Conservation (phyloP, 1,284 basidiomycete species). For the Ustilago shanxiensis region DNA sequence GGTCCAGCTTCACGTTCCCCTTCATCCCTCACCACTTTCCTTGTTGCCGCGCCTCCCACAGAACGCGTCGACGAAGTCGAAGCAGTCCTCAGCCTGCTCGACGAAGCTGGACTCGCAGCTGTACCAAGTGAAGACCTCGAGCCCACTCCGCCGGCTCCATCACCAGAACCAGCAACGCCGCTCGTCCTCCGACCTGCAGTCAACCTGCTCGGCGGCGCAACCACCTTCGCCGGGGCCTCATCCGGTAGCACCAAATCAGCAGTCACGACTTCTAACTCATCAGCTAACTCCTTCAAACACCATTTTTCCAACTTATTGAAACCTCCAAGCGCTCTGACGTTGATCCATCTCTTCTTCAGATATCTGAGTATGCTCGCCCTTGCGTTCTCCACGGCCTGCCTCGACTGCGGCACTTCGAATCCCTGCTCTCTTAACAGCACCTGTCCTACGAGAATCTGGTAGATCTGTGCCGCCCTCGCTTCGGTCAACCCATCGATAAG, state of each 20-base stretch:
- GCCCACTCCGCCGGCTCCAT: neutral
- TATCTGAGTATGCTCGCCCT: conserved; percentile 54
- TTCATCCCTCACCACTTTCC: conserved; percentile 12
- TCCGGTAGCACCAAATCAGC: conserved; percentile 54
- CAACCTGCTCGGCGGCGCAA: conserved; percentile 10
- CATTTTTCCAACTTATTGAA: conserved; percentile 85
- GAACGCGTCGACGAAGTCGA: conserved; percentile 10
- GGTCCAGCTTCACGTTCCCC: conserved; percentile 60
- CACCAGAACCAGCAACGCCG: conserved; percentile 10
- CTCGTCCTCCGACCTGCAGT: conserved; percentile 16
- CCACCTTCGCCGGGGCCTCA: conserved; percentile 8
- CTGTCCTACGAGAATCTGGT: conserved; percentile 60
- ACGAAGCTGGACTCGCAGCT: neutral
- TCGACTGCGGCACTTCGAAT: conserved; percentile 19
- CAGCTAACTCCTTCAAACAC: conserved; percentile 85
- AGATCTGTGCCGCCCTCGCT: conserved; percentile 45
- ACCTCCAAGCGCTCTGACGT: conserved; percentile 81
- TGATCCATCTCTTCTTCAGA: conserved; percentile 75
- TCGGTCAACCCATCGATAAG: conserved; percentile 63
- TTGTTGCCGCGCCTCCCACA: conserved; percentile 1
- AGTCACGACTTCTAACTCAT: conserved; percentile 56
- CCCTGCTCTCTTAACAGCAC: conserved; percentile 62
- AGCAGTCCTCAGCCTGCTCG: conserved; percentile 12
- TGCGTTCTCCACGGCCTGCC: conserved; percentile 55
- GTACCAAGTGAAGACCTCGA: conserved; percentile 13